These are phyloP conservation scores for Epichloe brachyelytri DNA, from an alignment of 2,329 filamentous ascomycete species.

Conservation along the genomic window DNA sequence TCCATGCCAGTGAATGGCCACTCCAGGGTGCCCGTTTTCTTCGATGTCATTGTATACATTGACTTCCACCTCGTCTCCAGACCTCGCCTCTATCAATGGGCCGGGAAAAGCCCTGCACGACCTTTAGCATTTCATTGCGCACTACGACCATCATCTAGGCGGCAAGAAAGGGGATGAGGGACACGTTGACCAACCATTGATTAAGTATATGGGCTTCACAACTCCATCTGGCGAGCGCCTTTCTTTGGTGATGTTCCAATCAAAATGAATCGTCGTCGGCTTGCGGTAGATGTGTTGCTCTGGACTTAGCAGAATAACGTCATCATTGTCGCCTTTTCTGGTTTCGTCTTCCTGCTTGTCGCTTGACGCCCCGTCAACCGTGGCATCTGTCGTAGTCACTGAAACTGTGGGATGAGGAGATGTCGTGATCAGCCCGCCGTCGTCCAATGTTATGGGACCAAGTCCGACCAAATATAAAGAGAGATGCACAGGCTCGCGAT, in stretches of 20 bases:
- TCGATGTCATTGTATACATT: constrained; percentile 26
- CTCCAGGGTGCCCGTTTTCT: constrained; percentile 13
- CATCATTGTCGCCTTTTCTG: background rate
- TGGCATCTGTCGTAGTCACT: background rate
- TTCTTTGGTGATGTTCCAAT: constrained; percentile 28
- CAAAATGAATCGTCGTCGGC: constrained; percentile 17
- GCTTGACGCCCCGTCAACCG: background rate
- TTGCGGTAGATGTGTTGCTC: constrained; percentile 26
- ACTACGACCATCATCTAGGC: background rate
- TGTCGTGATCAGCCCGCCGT: background rate
- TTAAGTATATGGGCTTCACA: constrained; percentile 31
- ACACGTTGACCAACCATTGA: constrained; percentile 27
- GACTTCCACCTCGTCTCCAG: constrained; percentile 29
- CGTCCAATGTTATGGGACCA: background rate
- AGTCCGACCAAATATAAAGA: background rate
- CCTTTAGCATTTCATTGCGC: background rate
- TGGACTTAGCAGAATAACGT: constrained; percentile 26
- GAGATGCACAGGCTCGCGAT: background rate
- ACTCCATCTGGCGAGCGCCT: constrained; percentile 35
- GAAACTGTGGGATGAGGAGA: background rate
- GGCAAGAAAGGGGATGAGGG: background rate
- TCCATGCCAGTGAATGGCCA: constrained; percentile 57
- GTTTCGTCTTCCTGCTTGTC: background rate
- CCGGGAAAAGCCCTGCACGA: constrained; percentile 24
- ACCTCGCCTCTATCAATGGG: constrained; percentile 30